Evolutionary conservation across 2,329 filamentous ascomycete species (phyloP).

Genomic region (Aphanoascus verrucosus): DNA sequence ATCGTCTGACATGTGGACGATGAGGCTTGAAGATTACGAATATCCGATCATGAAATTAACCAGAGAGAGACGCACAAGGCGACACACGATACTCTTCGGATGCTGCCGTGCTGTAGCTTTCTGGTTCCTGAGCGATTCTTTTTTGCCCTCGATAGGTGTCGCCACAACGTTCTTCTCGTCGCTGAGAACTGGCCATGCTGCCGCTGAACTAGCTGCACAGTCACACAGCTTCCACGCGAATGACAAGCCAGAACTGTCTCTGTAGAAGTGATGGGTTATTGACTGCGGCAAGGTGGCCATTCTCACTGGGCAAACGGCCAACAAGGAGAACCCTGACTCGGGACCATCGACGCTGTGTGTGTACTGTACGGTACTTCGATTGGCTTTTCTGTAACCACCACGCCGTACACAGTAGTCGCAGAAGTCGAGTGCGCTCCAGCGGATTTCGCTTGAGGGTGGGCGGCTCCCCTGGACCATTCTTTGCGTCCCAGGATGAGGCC

Average conservation of each 20-base stretch:
- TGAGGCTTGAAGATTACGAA: neutral
- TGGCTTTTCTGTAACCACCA: neutral
- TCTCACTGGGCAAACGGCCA: neutral
- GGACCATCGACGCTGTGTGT: neutral
- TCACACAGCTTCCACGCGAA: neutral
- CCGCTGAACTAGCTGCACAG: neutral
- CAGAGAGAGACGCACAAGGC: neutral
- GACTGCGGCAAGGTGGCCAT: neutral
- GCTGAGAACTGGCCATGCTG: too few species aligned
- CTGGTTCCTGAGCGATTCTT: neutral
- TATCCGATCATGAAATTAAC: neutral
- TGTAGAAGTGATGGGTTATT: neutral
- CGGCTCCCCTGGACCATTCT: neutral
- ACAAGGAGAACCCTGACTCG: neutral
- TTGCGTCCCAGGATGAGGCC: conserved; percentile 8
- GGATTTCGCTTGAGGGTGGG: neutral
- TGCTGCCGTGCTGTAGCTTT: too few species aligned
- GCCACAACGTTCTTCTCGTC: neutral
- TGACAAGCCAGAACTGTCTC: neutral
- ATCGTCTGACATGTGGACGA: neutral
- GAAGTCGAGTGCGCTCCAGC: too few species aligned
- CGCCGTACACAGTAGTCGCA: too few species aligned
- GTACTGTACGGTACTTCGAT: neutral
- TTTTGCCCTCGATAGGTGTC: neutral
- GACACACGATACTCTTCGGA: neutral